Evolutionary conservation across 139 green algal species (phyloP).

Genomic region (Closterium sp.): DNA sequence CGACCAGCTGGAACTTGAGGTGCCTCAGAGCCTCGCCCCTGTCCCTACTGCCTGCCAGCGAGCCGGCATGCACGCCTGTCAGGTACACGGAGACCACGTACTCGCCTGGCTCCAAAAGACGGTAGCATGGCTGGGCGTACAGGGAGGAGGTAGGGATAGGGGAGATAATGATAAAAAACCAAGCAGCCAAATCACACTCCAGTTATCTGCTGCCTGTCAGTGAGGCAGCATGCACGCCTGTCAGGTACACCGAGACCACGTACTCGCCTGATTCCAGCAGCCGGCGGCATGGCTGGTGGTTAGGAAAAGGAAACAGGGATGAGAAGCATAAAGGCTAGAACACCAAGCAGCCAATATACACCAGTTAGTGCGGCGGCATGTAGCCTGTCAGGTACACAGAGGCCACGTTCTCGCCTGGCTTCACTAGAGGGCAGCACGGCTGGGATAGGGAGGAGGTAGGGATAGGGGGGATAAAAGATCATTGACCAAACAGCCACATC

Average conservation of each 20-base stretch:
- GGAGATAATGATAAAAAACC: too few species aligned
- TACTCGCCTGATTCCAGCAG: slow-evolving; percentile 12
- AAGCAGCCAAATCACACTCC: too few species aligned
- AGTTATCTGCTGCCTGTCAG: neutral
- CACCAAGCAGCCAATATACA: too few species aligned
- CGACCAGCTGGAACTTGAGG: too few species aligned
- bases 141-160: neutral
- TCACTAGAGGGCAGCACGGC: too few species aligned
- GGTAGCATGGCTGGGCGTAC: neutral
- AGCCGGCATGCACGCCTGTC: neutral
- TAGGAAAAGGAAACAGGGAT: neutral
- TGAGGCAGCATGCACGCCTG: neutral
- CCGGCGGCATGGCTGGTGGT: neutral
- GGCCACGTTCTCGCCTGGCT: neutral
- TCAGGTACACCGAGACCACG: neutral
- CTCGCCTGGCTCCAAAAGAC: neutral
- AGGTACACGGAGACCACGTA: neutral
- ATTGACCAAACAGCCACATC: too few species aligned
- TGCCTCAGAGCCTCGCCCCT: neutral
- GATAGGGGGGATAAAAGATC: too few species aligned
- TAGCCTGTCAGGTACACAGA: neutral
- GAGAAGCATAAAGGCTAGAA: neutral
- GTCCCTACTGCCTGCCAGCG: neutral
- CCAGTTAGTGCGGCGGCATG: neutral
- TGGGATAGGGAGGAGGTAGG: too few species aligned